Evolutionary conservation across 2,329 filamentous ascomycete species (phyloP).

Genomic region (Ophiosphaerella narmari): DNA sequence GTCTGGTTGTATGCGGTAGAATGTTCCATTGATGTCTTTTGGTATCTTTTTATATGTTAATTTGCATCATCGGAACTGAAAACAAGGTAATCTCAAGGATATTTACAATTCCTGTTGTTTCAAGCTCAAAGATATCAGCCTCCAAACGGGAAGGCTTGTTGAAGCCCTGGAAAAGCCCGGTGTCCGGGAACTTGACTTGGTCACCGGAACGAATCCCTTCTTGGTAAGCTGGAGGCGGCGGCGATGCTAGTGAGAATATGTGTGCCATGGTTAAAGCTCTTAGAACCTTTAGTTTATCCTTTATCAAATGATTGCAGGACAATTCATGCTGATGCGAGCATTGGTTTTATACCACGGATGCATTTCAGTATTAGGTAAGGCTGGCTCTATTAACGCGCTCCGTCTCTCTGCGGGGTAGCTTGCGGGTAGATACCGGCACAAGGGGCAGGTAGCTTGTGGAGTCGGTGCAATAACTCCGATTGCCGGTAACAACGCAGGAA

Average conservation of each 20-base stretch:
- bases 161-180: conserved; percentile 46
- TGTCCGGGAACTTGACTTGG: conserved; percentile 41
- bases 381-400: too few species aligned
- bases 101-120: conserved; percentile 42
- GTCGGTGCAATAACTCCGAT: conserved; percentile 14
- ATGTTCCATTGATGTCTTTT: conserved; percentile 51
- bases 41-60: conserved; percentile 34
- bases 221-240: conserved; percentile 29
- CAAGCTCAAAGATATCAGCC: conserved; percentile 47
- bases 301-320: too few species aligned
- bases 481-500: neutral
- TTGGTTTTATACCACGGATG: too few species aligned
- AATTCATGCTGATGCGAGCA: too few species aligned
- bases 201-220: conserved; percentile 28
- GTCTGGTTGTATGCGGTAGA: conserved; percentile 52
- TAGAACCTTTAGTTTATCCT: too few species aligned
- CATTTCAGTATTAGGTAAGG: too few species aligned
- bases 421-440: conserved; percentile 1
- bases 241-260: conserved; percentile 37
- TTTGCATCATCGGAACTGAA: too few species aligned
- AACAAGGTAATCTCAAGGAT: too few species aligned
- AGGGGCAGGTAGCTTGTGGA: neutral
- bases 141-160: conserved; percentile 48
- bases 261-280: conserved; percentile 31
- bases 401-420: conserved; percentile 14